Percentiles rank a stretch among this genome's conserved stretches.
Evolutionary conservation across 768 basidiomycete species (phyloP).

Genomic region (Leccinum rimulosum): DNA sequence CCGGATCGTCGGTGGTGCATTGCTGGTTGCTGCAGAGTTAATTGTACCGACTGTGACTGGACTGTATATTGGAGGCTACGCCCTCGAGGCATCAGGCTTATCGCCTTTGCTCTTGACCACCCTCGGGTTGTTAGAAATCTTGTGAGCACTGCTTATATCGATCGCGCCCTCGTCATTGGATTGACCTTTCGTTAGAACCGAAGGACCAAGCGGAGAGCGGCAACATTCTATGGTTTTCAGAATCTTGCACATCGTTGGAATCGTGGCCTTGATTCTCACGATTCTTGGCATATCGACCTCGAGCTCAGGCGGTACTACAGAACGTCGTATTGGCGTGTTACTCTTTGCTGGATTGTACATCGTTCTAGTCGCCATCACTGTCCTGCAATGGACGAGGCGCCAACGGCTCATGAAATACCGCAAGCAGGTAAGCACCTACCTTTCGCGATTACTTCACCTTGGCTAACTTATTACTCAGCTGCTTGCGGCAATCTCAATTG

Average conservation of each 20-base stretch:
- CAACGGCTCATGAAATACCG: conserved; percentile 28
- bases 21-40: conserved; percentile 55
- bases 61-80: conserved; percentile 52
- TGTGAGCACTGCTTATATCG: conserved; percentile 27
- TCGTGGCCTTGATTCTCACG: conserved; percentile 29
- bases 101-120: conserved; percentile 39
- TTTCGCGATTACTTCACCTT: conserved; percentile 3
- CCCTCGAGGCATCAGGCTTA: conserved; percentile 38
- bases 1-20: conserved; percentile 54
- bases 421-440: conserved; percentile 32
- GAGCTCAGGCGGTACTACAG: conserved; percentile 14
- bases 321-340: conserved; percentile 34
- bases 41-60: conserved; percentile 37
- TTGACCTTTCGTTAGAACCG: conserved; percentile 24
- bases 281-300: conserved; percentile 32
- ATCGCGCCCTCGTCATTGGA: not conserved
- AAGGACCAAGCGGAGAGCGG: conserved; percentile 25
- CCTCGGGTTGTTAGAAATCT: conserved; percentile 34
- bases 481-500: conserved; percentile 49
- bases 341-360: conserved; percentile 39
- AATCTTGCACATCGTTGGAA: conserved; percentile 30
- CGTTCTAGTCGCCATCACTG: conserved; percentile 42
- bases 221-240: conserved; percentile 15
- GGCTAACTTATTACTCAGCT: conserved; percentile 41
- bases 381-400: conserved; percentile 54